Evolutionary conservation across 2,329 filamentous ascomycete species (phyloP), one percentile per base, ranked within the genome.

Genomic region (Trichoderma breve): DNA sequence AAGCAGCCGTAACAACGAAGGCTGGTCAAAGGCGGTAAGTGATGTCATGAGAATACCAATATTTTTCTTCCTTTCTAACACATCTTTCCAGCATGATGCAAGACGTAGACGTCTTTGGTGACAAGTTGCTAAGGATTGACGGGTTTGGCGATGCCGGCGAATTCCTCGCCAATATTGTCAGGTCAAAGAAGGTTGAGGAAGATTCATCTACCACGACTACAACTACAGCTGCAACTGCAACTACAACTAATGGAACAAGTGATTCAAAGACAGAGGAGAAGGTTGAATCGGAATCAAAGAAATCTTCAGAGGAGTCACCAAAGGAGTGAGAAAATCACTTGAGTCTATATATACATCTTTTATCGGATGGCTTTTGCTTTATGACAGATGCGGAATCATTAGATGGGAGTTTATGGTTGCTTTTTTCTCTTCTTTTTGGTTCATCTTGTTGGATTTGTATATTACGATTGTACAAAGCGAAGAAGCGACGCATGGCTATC

Each of bases 81-180:
- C 11, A 21, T 60, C 24, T 21, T 9, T 12, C 9, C 74, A 96
- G 93, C 78, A 91, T 98, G 85, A 84, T 93, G 63, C 87, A 87
- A 61, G 94, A 97, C 78, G 87, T 93, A 18, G 89, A 94, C 71
- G 89, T 90, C 75, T 91, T 97, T 76, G 87, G 90, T 63, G 83
- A 86, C 1, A 91, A 90, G 75, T 86, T 97, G 7, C 86, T 89
- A 75, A 94, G 93, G 78, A 88, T 97, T 51, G 91, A 96, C 67
- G 94, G 93, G 1, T 93, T 93, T 72, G 91, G 88, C 11, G 91
- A 94, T 75, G 85, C 93, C 3, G 93, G 92, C 34, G 87, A 91
- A 43, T 86, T 90, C 73, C 85, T 98, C 6, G 82, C 90, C 14
- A 87, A 88, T 24, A 86, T 93, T 53, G 85, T 92, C 70, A 87